Conservation (phyloP, 148 eudicot species). For the Limonium bicolor region DNA sequence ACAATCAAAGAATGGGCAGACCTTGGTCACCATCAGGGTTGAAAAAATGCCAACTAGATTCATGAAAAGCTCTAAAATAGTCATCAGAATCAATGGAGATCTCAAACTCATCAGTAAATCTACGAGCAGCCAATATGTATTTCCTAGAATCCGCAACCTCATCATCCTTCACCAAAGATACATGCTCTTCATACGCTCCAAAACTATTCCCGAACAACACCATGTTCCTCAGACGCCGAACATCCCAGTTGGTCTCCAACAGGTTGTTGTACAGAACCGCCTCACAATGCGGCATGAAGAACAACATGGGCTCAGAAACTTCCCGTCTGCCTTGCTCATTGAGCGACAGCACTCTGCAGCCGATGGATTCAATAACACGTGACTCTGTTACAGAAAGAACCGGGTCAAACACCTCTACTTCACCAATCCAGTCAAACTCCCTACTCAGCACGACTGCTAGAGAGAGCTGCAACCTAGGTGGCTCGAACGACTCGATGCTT, state of each 20-base stretch:
- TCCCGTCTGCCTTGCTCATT: conserved; percentile 61
- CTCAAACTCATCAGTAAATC: conserved; percentile 31
- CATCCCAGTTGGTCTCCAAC: conserved; percentile 50
- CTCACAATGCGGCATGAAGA: conserved; percentile 92
- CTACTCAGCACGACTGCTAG: conserved; percentile 64
- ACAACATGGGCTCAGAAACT: conserved; percentile 38
- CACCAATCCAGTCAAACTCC: conserved; percentile 53
- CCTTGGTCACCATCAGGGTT: conserved; percentile 19
- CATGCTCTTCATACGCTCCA: conserved; percentile 32
- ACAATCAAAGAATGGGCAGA: conserved; percentile 15
- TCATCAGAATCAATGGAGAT: conserved; percentile 32
- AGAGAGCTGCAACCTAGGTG: conserved; percentile 59
- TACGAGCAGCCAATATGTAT: conserved; percentile 38
- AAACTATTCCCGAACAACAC: conserved; percentile 66
- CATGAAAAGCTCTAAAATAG: conserved; percentile 52
- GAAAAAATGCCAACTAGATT: conserved; percentile 73
- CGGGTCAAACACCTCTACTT: conserved; percentile 70
- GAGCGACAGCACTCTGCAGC: conserved; percentile 43
- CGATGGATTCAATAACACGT: conserved; percentile 40
- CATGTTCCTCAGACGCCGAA: conserved; percentile 24
- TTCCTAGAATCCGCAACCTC: conserved; percentile 20
- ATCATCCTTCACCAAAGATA: conserved; percentile 21
- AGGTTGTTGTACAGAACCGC: conserved; percentile 69
- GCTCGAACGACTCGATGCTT: conserved; percentile 58
- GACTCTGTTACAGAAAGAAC: conserved; percentile 53